These are phyloP conservation scores for Cyphellophora attinorum DNA, from an alignment of 2,329 filamentous ascomycete species.

Conservation along the genomic window DNA sequence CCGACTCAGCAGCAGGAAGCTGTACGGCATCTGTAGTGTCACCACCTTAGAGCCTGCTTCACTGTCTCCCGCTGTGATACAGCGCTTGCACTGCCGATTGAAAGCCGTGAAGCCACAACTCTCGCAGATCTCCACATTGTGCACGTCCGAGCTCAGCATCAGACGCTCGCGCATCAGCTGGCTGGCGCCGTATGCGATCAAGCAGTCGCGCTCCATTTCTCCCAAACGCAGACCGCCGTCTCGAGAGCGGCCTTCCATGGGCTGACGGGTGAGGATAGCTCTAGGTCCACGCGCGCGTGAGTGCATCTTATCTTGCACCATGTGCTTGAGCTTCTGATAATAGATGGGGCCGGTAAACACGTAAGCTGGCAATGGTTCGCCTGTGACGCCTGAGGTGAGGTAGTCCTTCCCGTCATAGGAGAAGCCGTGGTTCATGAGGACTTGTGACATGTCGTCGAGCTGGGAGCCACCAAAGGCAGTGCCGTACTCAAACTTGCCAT, in stretches of 20 bases:
- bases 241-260: constrained; percentile 86
- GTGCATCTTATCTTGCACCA: constrained; percentile 99
- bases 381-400: constrained; percentile 88
- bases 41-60: constrained; percentile 74
- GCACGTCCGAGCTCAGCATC: constrained; percentile 89
- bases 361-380: constrained; percentile 86
- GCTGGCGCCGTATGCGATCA: constrained; percentile 92
- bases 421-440: constrained; percentile 80
- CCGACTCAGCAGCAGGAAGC: constrained; percentile 90
- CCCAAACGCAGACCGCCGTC: constrained; percentile 88
- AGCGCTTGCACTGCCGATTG: constrained; percentile 88
- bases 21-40: constrained; percentile 94
- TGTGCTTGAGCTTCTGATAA: constrained; percentile 99
- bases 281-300: constrained; percentile 81
- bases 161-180: constrained; percentile 86
- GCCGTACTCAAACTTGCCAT: constrained; percentile 80
- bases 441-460: constrained; percentile 79
- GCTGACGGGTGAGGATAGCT: constrained; percentile 87
- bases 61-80: constrained; percentile 28
- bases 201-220: constrained; percentile 97
- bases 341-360: constrained; percentile 99
- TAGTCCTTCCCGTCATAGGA: constrained; percentile 96
- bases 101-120: constrained; percentile 92
- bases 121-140: constrained; percentile 88
- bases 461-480: constrained; percentile 77